Evolutionary conservation across 306 rosid genomes (phyloP).

Genomic region (Astragalus glycyphyllos): DNA sequence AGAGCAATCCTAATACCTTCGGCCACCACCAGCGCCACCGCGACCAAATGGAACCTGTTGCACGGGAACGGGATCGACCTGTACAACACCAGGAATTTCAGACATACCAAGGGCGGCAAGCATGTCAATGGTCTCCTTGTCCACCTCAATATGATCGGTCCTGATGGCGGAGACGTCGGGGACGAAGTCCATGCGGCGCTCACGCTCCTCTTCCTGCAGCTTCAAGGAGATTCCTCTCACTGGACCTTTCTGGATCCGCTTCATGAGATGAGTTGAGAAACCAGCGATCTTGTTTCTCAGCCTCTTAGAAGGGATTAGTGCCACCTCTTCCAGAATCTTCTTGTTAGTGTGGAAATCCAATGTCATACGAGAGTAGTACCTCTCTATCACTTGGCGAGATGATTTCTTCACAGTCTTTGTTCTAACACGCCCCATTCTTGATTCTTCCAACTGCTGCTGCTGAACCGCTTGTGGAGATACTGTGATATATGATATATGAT

Average conservation of each 20-base stretch:
- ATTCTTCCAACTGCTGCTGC: neutral
- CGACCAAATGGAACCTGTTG: constrained; percentile 39
- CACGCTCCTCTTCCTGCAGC: constrained; percentile 72
- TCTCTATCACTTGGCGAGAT: constrained; percentile 65
- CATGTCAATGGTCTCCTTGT: constrained; percentile 68
- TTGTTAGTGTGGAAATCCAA: constrained; percentile 68
- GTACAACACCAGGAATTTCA: constrained; percentile 47
- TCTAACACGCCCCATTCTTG: constrained; percentile 63
- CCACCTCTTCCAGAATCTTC: constrained; percentile 59
- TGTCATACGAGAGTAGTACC: constrained; percentile 62
- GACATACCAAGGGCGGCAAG: constrained; percentile 53
- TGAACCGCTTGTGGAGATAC: too few relatives aligned
- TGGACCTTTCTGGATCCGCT: too few relatives aligned
- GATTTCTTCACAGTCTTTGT: constrained; percentile 78
- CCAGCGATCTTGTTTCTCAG: constrained; percentile 70
- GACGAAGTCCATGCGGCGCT: constrained; percentile 72
- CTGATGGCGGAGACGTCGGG: constrained; percentile 60
- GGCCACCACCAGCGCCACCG: too few relatives aligned
- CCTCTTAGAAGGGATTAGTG: constrained; percentile 62
- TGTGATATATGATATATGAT: too few relatives aligned
- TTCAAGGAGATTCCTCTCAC: constrained; percentile 57
- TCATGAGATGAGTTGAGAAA: constrained; percentile 57
- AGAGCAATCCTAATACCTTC: too few relatives aligned
- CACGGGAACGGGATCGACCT: constrained; percentile 49
- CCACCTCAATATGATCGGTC: constrained; percentile 56